phyloP scores from a whole-genome alignment of 2,329 filamentous ascomycete genomes.

The Aspergillus viridinutans region DNA sequence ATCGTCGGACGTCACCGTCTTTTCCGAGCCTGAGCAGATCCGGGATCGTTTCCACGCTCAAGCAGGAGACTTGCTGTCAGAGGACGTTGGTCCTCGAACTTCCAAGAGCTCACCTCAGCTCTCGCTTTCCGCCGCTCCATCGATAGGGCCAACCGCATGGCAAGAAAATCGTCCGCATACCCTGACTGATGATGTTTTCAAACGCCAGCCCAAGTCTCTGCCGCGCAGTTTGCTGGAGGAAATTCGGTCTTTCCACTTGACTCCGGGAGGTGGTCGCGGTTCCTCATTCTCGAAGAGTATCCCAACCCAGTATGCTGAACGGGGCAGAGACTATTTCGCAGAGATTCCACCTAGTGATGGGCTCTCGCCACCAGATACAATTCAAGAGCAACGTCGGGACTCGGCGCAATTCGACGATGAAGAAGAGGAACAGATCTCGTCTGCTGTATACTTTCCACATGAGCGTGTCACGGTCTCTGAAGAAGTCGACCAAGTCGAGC shows the following conservation, averaged over 20 bases:
- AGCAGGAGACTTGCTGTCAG: constrained; percentile 1
- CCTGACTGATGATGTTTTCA: constrained; percentile 20
- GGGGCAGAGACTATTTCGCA: constrained; percentile 26
- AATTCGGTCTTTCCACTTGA: constrained; percentile 53
- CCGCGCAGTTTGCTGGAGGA: constrained; percentile 53
- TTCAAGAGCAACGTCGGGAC: constrained; percentile 18
- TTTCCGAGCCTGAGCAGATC: constrained; percentile 11
- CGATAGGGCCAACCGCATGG: constrained; percentile 15
- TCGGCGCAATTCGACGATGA: constrained; percentile 45
- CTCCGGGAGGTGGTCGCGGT: constrained; percentile 42
- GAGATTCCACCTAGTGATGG: constrained; percentile 14
- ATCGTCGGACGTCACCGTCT: constrained; percentile 7
- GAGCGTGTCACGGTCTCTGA: constrained; percentile 43
- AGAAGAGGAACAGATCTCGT: constrained; percentile 63
- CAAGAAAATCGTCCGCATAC: constrained; percentile 6
- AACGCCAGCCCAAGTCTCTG: constrained; percentile 32
- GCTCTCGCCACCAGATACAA: constrained; percentile 19
- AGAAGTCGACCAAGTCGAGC: constrained; percentile 22
- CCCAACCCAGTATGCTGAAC: constrained; percentile 34
- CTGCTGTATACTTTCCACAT: constrained; percentile 62
- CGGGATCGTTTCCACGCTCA: constrained; percentile 12
- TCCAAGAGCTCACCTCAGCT: constrained; percentile 27
- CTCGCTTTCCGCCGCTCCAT: constrained; percentile 19
- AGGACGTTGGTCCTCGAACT: constrained; percentile 17
- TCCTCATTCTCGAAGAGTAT: constrained; percentile 44